Base-by-base conservation (phyloP, 2,329 filamentous ascomycete species). In the Neofusicoccum parvum region DNA sequence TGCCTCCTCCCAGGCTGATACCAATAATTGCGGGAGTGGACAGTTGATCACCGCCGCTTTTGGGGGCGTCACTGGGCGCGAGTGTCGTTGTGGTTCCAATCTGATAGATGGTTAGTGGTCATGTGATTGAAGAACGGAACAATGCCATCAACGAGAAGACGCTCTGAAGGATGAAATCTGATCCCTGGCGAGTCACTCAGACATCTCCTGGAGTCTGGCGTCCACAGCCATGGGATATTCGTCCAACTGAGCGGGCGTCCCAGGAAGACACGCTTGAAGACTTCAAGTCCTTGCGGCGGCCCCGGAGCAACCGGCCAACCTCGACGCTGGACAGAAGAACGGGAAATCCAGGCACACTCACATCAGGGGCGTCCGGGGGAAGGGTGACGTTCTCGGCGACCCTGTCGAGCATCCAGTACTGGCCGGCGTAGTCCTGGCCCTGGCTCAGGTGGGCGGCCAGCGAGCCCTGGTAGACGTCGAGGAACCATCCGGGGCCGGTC, bases 381-480 rank as follows among this genome's bases (percentile, higher is more conserved):
- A 65, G 15, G 2, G 51, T 58, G 3, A 50, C 63, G 3, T 59
- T 58, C 17, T 49, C 36, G 3, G 51, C 51, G 6, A 59, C 53
- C n/a, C n/a, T 9, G 12, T 65, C 53, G 15, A 65, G 37, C 51
- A 43, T 50, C 63, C 63, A 65, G 14, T 20, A 50, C 5, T 59
- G 51, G 4, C 63, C 63, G 17, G 45, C 49, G 5, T 46, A 58
- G 45, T 59, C 34, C 12, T 43, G 20, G 3, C 43, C 63, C 1
- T 23, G 27, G 63, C 43, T 65, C 63, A 65, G 23, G 15, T 41
- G 46, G 6, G 36, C 37, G 5, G 36, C 12, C n/a, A 48, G 20
- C 32, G 63, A 58, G 17, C 51, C 36, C 17, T 17, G 15, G 20
- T 48, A 41, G 10, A 65, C 34, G 27, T 59, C 63, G 10, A 65